A percentile compares a stretch with the other conserved stretches of the same genome.
phyloP scores from a whole-genome alignment of 768 basidiomycete genomes.

The Porpolomopsis calyptriformis region DNA sequence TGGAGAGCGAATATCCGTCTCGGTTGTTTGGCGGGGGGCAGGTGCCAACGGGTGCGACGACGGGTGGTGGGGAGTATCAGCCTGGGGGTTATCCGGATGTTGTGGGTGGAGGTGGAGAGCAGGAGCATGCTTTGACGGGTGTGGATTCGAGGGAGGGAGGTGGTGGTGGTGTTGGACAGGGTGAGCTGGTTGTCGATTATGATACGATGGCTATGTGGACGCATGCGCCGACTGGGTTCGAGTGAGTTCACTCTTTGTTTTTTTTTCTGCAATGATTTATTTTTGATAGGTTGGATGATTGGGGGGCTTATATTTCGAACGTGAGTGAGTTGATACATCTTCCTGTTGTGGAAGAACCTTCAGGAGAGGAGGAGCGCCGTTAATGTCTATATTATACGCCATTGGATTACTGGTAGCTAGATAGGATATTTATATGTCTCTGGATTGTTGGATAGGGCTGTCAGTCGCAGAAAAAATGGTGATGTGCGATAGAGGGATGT shows the following conservation, averaged over 20 bases:
- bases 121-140: too few species aligned
- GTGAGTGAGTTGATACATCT: constrained; percentile 27
- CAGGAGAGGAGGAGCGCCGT: background rate
- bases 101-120: too few species aligned
- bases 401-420: too few species aligned
- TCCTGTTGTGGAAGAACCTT: background rate
- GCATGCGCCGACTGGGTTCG: constrained; percentile 45
- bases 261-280: background rate
- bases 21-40: background rate
- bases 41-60: background rate
- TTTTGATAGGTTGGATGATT: constrained; percentile 29
- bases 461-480: too few species aligned
- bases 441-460: too few species aligned
- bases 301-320: constrained; percentile 32
- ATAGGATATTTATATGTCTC: too few species aligned
- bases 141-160: too few species aligned
- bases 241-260: constrained; percentile 30
- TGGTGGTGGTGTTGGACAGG: constrained; percentile 1
- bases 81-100: too few species aligned
- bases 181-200: constrained; percentile 29
- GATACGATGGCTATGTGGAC: constrained; percentile 57
- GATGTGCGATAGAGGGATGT: too few species aligned
- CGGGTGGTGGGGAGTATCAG: too few species aligned
- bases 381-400: too few species aligned
- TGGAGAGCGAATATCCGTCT: background rate